Base-by-base conservation (phyloP, 148 eudicot species). In the Rhododendron molle region DNA sequence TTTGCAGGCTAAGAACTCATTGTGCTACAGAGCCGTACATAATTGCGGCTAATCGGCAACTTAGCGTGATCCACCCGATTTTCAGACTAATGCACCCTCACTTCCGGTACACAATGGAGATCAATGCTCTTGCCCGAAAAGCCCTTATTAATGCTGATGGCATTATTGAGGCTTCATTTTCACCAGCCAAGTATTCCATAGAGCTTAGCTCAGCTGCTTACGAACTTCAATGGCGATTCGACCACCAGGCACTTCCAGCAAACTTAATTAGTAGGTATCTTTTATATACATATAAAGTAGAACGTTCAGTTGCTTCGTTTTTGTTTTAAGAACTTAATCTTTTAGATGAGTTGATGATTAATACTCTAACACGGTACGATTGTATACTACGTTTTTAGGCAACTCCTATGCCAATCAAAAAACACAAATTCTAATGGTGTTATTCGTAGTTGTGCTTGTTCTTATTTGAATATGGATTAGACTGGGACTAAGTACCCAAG, bases 91-190 rank as follows among this genome's bases (percentile, higher is more conserved):
- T 96, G 88, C 89, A 88, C 54, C 99, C 98, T 88, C 93, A 96
- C 88, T 89, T 94, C 1, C 94, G 99, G 1, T 96, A 93, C 91
- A 96, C 99, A 9, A 93, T 96, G 98, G 98, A 95, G 93, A 96
- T 96, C 80, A 96, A 96, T 87, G 93, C 95, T 72, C 90, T 95
- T 58, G 99, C 96, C 79, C 90, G 99, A 43, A 85, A 92, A 86
- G 89, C 94, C 60, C 91, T 96, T n/a, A 89, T 96, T 11, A 95
- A 92, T 62, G 95, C 90, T 0, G 81, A 56, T 26, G 98, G 99
- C 12, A 91, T 90, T 15, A 96, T 96, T 30, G 99, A 96, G 85
- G 54, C 85, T 5, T 28, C 93, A 0, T 96, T 96, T 84, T 86
- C 94, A 2, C 87, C 97, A 4, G 84, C 81, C 12, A 91, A 90